Percentiles rank a stretch among this genome's conserved stretches.
phyloP scores from a whole-genome alignment of 768 basidiomycete species.

The Kwoniella mangroviensis region DNA sequence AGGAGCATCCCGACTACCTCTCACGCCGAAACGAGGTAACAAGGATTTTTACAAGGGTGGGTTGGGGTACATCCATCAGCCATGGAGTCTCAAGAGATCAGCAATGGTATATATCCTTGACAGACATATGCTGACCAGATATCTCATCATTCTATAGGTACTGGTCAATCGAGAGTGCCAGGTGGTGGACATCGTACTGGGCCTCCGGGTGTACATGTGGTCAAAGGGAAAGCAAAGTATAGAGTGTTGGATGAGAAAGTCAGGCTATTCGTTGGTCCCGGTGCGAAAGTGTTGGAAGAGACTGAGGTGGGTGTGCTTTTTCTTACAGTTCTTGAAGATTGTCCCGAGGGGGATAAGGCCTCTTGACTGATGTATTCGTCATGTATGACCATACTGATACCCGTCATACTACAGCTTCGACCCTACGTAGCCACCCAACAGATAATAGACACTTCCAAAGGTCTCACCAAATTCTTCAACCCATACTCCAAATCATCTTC shows the following conservation, averaged over 20 bases:
- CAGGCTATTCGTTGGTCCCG: conserved; percentile 78
- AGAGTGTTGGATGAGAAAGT: conserved; percentile 80
- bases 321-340: too few species aligned
- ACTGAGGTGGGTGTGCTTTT: conserved; percentile 39
- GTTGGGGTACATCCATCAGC: conserved; percentile 10
- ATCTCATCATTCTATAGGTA: conserved; percentile 63
- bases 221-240: conserved; percentile 75
- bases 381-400: background rate
- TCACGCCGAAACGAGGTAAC: conserved; percentile 86
- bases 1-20: conserved; percentile 73
- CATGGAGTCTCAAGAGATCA: background rate
- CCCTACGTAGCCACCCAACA: conserved; percentile 43
- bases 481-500: conserved; percentile 19
- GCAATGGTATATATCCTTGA: background rate
- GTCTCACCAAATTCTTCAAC: conserved; percentile 19
- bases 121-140: background rate
- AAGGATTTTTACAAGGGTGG: conserved; percentile 98
- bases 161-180: conserved; percentile 78
- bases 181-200: conserved; percentile 80
- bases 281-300: conserved; percentile 43
- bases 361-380: too few species aligned
- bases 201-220: conserved; percentile 82
- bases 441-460: background rate
- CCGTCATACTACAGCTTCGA: conserved; percentile 30
- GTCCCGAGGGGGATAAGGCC: too few species aligned